Conservation (phyloP, 306 rosid species). For the Prunus mume region DNA sequence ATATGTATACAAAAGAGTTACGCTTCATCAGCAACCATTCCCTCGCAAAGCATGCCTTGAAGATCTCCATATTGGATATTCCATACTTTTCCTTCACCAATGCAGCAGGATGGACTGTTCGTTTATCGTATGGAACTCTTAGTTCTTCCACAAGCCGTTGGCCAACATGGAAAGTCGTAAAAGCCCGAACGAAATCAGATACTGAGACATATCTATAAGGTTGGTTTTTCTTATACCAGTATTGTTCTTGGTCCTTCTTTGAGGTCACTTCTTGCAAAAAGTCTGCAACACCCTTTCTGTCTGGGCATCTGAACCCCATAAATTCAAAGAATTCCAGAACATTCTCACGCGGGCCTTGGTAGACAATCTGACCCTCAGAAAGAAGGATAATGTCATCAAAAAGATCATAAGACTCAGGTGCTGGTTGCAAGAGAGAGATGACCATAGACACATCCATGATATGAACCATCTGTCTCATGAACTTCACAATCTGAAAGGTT, state of each 20-base stretch:
- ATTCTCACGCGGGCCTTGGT: conserved; percentile 37
- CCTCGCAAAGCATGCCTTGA: conserved; percentile 64
- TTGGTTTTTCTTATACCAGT: conserved; percentile 55
- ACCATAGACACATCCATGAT: conserved; percentile 35
- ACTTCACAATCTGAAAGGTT: conserved; percentile 37
- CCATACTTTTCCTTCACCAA: conserved; percentile 50
- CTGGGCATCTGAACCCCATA: conserved; percentile 34
- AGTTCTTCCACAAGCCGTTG: conserved; percentile 36
- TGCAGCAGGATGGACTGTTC: conserved; percentile 58
- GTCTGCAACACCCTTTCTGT: conserved; percentile 39
- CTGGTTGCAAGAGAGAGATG: conserved; percentile 38
- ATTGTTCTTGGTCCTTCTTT: conserved; percentile 74
- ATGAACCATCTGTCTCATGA: conserved; percentile 39
- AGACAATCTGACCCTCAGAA: conserved; percentile 40
- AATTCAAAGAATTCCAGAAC: conserved; percentile 28
- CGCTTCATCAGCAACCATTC: conserved; percentile 69
- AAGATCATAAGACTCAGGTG: conserved; percentile 38
- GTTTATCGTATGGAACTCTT: conserved; percentile 44
- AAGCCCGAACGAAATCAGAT: conserved; percentile 44
- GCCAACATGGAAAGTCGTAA: conserved; percentile 60
- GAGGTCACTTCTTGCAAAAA: conserved; percentile 59
- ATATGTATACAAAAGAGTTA: conserved; percentile 62
- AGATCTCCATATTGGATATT: conserved; percentile 46
- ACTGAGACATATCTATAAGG: conserved; percentile 56
- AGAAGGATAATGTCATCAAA: conserved; percentile 36